Evolutionary conservation across 345 rosid species (phyloP), one percentile per base, ranked within the genome.

Genomic region (Melaleuca alternifolia): DNA sequence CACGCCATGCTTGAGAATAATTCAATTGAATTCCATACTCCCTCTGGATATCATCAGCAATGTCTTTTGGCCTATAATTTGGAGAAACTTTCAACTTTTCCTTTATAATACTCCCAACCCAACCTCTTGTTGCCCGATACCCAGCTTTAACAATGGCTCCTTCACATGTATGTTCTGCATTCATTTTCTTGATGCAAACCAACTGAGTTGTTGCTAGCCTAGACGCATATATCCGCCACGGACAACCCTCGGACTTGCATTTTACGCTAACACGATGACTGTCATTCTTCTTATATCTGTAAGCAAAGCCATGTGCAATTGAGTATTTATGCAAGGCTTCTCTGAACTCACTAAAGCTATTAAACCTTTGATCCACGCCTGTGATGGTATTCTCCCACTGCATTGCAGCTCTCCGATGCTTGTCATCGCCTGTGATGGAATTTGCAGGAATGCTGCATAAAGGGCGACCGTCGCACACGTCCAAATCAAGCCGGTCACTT

Each of bases 1-100:
- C 98, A 54, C 97, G 95, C 98, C 99, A 94, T 52, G 98, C 97
- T 90, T 97, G 99, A 51, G 98, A 95, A 90, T 94, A 97, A 85
- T 95, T 97, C 90, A 97, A 85, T 52, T 97, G 95, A 86, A 97
- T 96, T 85, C 98, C 99, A 85, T 96, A 96, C 87, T 97, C 99
- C 87, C 94, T 92, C 87, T 90, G 93, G 88, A 97, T 95, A 87
- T 96, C 99, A 88, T 96, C 95, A 7, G 95, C 99, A 54, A 97
- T 95, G 83, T 96, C 98, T 89, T 96, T 97, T 12, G 99, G 98
- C 91, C 90, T 94, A 91, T 94, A 97, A 89, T 96, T 95, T 5
- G 98, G 99, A 62, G 96, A 91, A 65, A 89, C 91, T 89, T 94
- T 95, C 90, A 97, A 85, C 90, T 96, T 97, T 88, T 97, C 98